Evolutionary conservation across 306 rosid species (phyloP).

Genomic region (Rosa persica): DNA sequence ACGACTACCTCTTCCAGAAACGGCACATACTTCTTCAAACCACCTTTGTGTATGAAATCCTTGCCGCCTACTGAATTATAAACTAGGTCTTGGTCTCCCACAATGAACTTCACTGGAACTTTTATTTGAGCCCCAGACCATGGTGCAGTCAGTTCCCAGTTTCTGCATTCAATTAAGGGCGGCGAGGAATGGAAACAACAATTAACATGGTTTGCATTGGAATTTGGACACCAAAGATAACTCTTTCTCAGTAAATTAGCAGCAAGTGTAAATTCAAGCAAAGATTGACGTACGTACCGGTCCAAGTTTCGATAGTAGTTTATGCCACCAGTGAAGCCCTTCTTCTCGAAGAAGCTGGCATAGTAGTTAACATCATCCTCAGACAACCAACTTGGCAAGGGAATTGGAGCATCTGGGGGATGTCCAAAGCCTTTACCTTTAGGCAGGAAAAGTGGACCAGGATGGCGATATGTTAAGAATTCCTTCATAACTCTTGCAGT

Average conservation of each 20-base stretch:
- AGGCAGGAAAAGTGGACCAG: slow-evolving; percentile 58
- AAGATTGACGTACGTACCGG: slow-evolving; percentile 38
- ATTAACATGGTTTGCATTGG: background rate
- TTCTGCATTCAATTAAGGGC: slow-evolving; percentile 40
- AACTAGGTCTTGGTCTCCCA: slow-evolving; percentile 72
- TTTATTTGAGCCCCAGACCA: slow-evolving; percentile 61
- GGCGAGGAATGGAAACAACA: background rate
- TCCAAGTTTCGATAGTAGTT: slow-evolving; percentile 74
- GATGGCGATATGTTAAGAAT: slow-evolving; percentile 51
- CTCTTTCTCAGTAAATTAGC: background rate
- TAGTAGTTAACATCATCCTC: slow-evolving; percentile 67
- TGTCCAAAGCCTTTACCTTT: slow-evolving; percentile 54
- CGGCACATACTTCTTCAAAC: slow-evolving; percentile 63
- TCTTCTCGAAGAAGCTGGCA: slow-evolving; percentile 47
- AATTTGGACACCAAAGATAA: background rate
- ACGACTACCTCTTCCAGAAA: slow-evolving; percentile 64
- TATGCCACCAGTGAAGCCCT: slow-evolving; percentile 66
- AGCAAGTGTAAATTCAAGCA: background rate
- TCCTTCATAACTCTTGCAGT: slow-evolving; percentile 60
- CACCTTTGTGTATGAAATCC: slow-evolving; percentile 80
- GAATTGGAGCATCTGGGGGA: slow-evolving; percentile 43
- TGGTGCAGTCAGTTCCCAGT: slow-evolving; percentile 78
- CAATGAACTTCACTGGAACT: slow-evolving; percentile 73
- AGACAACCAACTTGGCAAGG: slow-evolving; percentile 64
- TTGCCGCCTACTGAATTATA: slow-evolving; percentile 49